A percentile compares a stretch with the other conserved stretches of the same genome.
These are phyloP conservation scores for Gloeostereum incarnatum DNA, from an alignment of 768 basidiomycete genomes.

Conservation along the genomic window DNA sequence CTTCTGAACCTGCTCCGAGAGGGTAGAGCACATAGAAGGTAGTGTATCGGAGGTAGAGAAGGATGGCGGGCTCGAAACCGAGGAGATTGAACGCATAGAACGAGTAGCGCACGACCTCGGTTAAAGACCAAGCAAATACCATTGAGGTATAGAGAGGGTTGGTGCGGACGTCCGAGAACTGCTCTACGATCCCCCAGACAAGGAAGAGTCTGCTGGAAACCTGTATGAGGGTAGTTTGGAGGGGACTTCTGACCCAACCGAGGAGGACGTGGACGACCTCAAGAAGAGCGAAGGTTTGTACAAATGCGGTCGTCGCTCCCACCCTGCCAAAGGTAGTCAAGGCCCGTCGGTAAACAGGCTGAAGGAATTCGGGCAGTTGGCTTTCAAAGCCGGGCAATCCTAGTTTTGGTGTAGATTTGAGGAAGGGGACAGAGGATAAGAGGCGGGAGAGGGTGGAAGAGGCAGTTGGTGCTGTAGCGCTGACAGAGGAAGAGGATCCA, in stretches of 20 bases:
- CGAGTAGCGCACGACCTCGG: slow-evolving; percentile 86
- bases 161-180: slow-evolving; percentile 53
- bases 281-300: slow-evolving; percentile 78
- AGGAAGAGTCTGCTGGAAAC: slow-evolving; percentile 75
- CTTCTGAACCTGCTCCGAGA: slow-evolving; percentile 86
- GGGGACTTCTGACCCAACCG: slow-evolving; percentile 72
- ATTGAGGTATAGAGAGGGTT: slow-evolving; percentile 84
- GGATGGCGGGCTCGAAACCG: slow-evolving; percentile 36
- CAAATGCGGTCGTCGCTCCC: slow-evolving; percentile 52
- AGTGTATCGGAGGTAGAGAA: slow-evolving; percentile 79
- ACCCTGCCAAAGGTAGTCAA: slow-evolving; percentile 52
- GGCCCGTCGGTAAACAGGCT: slow-evolving; percentile 39
- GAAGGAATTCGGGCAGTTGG: slow-evolving; percentile 26
- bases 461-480: slow-evolving; percentile 16
- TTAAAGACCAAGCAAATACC: slow-evolving; percentile 87
- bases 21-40: slow-evolving; percentile 94
- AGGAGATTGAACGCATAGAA: slow-evolving; percentile 74
- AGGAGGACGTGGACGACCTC: slow-evolving; percentile 78
- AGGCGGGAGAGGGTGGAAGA: slow-evolving; percentile 27
- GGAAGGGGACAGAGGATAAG: slow-evolving; percentile 23
- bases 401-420: slow-evolving; percentile 17
- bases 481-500: slow-evolving; percentile 22
- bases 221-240: slow-evolving; percentile 69
- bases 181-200: slow-evolving; percentile 76
- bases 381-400: slow-evolving; percentile 19